Base-by-base conservation (phyloP, 768 basidiomycete genomes). In the Tylopilus intermedius region DNA sequence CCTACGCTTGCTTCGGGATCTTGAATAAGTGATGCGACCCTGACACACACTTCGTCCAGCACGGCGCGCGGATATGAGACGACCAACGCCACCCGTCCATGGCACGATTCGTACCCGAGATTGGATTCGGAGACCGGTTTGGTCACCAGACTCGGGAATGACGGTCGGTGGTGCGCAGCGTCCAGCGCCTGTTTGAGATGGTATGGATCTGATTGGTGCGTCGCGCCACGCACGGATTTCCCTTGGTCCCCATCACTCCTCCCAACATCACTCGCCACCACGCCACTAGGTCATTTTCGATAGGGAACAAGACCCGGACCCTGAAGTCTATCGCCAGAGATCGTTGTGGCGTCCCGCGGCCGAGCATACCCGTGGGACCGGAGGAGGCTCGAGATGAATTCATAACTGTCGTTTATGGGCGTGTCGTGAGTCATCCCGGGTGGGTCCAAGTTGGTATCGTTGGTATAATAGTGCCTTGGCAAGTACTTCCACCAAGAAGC, bases 301-400 rank as follows among this genome's bases (percentile, higher is more conserved):
- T 14, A 35, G 15, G 10, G 11, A 8, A 38, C 5, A 33, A n/a
- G 46, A 37, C 7, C 39, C 10, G 13, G 61, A 49, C 57, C 61
- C 54, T 58, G 54, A 44, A 52, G 61, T 53, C 54, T 47, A 56
- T 62, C 41, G 45, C 33, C 11, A 54, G 50, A 29, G 40, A 48
- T 59, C 33, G 13, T 45, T 18, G 57, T 57, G 45, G 58, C 35
- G 50, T 45, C 61, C 30, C 51, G 57, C 60, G 57, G 61, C 57
- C 30, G 52, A n/a, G 50, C 47, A 45, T 26, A 29, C 21, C 22
- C 45, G 50, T 50, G 53, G 33, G 48, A 53, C 47, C 14, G 24
- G 29, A 43, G 7, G 15, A 42, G 14, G 8, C 5, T 30, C 26
- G 48, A 50, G 26, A 61, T 49, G 59, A 44, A 45, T 44, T 57